phyloP scores from a whole-genome alignment of 179 eudicot genomes.

The Patellifolia procumbens region DNA sequence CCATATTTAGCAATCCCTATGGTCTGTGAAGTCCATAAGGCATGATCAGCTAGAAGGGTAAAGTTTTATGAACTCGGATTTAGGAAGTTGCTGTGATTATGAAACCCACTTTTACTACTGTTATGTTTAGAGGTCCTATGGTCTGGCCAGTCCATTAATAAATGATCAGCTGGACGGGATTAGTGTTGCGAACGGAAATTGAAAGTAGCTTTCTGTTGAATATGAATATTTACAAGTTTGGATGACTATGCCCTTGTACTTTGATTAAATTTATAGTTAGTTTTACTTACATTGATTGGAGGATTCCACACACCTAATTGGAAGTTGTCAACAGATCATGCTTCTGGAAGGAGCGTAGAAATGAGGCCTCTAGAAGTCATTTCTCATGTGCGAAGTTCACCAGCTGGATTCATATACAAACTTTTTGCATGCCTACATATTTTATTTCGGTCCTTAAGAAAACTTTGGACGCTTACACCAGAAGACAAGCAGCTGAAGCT shows the following conservation, averaged over 20 bases:
- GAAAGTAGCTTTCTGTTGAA: background rate
- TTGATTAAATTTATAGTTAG: background rate
- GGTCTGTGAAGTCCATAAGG: too few relatives aligned
- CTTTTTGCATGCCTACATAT: slow-evolving; percentile 50
- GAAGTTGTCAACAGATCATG: slow-evolving; percentile 34
- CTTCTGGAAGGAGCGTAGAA: slow-evolving; percentile 22
- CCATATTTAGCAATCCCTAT: too few relatives aligned
- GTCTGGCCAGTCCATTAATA: too few relatives aligned
- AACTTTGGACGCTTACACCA: slow-evolving; percentile 37
- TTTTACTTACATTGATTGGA: slow-evolving; percentile 14
- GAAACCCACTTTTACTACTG: too few relatives aligned
- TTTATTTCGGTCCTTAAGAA: slow-evolving; percentile 41
- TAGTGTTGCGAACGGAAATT: background rate
- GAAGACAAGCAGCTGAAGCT: slow-evolving; percentile 31
- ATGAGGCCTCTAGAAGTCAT: slow-evolving; percentile 17
- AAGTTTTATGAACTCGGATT: too few relatives aligned
- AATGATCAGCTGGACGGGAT: background rate
- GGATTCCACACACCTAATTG: slow-evolving; percentile 20
- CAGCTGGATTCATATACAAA: slow-evolving; percentile 45
- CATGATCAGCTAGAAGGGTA: too few relatives aligned
- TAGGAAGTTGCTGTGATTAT: too few relatives aligned
- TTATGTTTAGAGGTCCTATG: too few relatives aligned
- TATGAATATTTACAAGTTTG: background rate
- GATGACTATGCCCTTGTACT: background rate
- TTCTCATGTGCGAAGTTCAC: slow-evolving; percentile 30